Base-by-base conservation (phyloP, 1,139 yeast species). In the Zygosaccharomyces sapae region DNA sequence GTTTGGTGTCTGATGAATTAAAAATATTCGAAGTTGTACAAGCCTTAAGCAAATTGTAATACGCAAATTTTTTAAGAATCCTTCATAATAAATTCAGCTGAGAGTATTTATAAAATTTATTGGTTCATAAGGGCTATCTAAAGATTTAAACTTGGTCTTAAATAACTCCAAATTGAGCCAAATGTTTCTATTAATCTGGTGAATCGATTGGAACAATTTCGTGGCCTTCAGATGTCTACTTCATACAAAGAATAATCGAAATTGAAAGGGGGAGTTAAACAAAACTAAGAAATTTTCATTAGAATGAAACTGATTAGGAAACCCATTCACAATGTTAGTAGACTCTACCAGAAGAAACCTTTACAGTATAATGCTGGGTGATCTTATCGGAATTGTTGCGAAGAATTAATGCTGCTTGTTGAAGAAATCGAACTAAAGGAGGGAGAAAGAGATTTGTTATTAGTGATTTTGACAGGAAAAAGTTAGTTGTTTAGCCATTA, bases 321-420 rank as follows among this genome's bases (percentile, higher is more conserved):
- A 54, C 87, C 89, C 2, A 80, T 84, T 1, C 69, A 78, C 16
- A 72, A 83, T 41, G 92, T 90, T 0, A 84, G 92, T 60, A 72
- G 73, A 13, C 81, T 83, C 59, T 84, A 90, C 61, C 88, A 83
- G 60, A 68, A 73, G 31, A 84, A 84, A 54, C 92, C 83, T 57
- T 70, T 84, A 20, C 90, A 83, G 55, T 84, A 90, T 61, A 79
- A 76, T 52, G 58, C 62, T 16, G 57, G 66, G 2, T 62, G 92
- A 47, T 90, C 92, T 0, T 84, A 90, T 59, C 75, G 73, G 54
- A 84, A 84, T 61, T 84, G 92, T 65, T 74, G 34, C 83, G 82
- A 59, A 65, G 89, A 47, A 77, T 79, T 29, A 62, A 79, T n/a
- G 77, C 71, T 1, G 73, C 72, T 47, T 60, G 70, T 12, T 84